phyloP scores from a whole-genome alignment of 2,329 filamentous ascomycete genomes.

The Paecilomyces formosus region DNA sequence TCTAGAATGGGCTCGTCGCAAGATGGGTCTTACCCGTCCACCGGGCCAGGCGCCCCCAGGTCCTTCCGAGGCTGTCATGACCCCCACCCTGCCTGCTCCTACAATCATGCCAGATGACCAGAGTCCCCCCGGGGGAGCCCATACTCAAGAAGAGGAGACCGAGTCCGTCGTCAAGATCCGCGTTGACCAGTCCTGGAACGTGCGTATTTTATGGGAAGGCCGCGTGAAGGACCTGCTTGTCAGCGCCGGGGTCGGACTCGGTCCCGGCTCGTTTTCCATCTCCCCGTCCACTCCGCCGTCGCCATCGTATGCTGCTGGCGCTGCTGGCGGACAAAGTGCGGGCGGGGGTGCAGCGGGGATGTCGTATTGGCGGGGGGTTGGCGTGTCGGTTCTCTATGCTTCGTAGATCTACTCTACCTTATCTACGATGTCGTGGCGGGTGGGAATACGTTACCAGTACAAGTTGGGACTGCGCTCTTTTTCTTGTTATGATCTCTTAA shows the following conservation, averaged over 20 bases:
- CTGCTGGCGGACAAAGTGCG: conserved; percentile 11
- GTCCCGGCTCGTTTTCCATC: conserved; percentile 41
- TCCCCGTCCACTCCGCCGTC: conserved; percentile 17
- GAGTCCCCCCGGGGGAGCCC: conserved; percentile 10
- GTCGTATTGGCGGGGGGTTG: conserved; percentile 35
- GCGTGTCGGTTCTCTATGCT: conserved; percentile 35
- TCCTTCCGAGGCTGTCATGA: conserved; percentile 10
- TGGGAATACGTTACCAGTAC: no score
- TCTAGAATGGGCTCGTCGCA: conserved; percentile 34
- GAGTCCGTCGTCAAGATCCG: conserved; percentile 84
- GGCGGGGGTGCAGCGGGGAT: conserved; percentile 17
- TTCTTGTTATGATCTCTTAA: no score
- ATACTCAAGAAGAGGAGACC: conserved; percentile 53
- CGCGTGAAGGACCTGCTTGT: conserved; percentile 87
- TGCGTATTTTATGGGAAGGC: conserved; percentile 88
- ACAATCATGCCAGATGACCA: conserved; percentile 8
- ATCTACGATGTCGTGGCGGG: no score
- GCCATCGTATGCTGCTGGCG: conserved; percentile 11
- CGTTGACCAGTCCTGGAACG: conserved; percentile 78
- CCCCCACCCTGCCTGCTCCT: conserved; percentile 10
- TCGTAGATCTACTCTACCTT: conserved; percentile 14
- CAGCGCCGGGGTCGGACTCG: conserved; percentile 79
- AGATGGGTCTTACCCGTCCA: conserved; percentile 23
- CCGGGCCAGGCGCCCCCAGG: conserved; percentile 8
- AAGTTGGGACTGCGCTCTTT: no score